These are phyloP conservation scores for Suhomyces kilbournensis DNA, from an alignment of 805 yeast genomes.

Conservation along the genomic window DNA sequence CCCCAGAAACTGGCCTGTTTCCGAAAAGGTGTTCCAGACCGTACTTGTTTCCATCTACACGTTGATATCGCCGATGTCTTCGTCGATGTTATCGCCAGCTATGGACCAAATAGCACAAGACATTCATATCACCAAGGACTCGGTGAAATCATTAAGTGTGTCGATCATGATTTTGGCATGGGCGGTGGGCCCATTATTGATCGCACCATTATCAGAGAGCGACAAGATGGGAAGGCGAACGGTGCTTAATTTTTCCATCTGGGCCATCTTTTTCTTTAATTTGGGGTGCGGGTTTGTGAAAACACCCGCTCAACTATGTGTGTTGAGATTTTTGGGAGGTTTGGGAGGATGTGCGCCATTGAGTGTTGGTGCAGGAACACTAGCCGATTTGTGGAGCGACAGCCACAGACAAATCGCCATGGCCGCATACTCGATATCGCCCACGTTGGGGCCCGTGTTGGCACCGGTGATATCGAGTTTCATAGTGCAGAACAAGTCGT, in stretches of 20 bases:
- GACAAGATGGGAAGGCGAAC: slow-evolving; percentile 35
- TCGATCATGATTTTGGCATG: slow-evolving; percentile 38
- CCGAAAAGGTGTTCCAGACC: slow-evolving; percentile 20
- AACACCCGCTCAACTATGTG: slow-evolving; percentile 30
- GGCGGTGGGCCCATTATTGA: slow-evolving; percentile 39
- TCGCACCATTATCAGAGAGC: slow-evolving; percentile 39
- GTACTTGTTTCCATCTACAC: slow-evolving; percentile 34
- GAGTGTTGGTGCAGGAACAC: slow-evolving; percentile 39
- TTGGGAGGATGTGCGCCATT: slow-evolving; percentile 38
- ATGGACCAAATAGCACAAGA: slow-evolving; percentile 26
- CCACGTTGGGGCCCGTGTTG: slow-evolving; percentile 37
- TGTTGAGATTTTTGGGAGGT: slow-evolving; percentile 35
- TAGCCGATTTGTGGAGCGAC: slow-evolving; percentile 37
- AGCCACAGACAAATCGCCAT: slow-evolving; percentile 30
- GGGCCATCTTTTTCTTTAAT: slow-evolving; percentile 34
- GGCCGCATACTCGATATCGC: slow-evolving; percentile 37
- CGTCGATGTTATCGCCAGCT: slow-evolving; percentile 40
- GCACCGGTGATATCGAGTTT: slow-evolving; percentile 39
- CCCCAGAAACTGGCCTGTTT: slow-evolving; percentile 33
- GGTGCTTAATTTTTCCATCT: slow-evolving; percentile 31
- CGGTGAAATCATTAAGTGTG: slow-evolving; percentile 29
- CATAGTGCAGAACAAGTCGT: slow-evolving; percentile 27
- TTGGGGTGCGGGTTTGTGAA: slow-evolving; percentile 36
- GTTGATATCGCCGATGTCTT: slow-evolving; percentile 40
- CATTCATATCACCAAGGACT: slow-evolving; percentile 23